phyloP scores from a whole-genome alignment of 345 rosid genomes.

The Eucalyptus pauciflora region DNA sequence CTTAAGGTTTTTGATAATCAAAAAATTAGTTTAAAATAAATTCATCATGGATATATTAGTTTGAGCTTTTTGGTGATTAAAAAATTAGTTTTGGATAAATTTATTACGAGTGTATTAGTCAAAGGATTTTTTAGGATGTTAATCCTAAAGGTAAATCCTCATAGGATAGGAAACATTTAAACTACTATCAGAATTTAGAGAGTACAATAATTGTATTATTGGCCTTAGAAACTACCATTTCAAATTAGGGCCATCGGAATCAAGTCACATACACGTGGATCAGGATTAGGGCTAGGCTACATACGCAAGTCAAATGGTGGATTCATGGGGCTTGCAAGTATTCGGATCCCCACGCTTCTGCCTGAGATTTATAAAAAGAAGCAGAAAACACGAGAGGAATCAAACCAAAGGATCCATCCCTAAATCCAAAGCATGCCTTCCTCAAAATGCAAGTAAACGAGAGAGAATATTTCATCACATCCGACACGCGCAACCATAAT shows the following conservation, averaged over 20 bases:
- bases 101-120: no score
- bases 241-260: background rate
- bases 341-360: background rate
- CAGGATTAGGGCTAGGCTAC: background rate
- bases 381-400: no score
- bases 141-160: background rate
- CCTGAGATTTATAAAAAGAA: background rate
- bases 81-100: no score
- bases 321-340: background rate
- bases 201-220: background rate
- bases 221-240: background rate
- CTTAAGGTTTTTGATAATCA: no score
- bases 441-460: background rate
- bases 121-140: no score
- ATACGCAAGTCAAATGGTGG: background rate
- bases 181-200: background rate
- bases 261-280: background rate
- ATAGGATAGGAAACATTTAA: background rate
- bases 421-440: background rate
- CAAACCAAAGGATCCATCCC: background rate
- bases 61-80: no score
- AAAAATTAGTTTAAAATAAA: no score
- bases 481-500: accelerated
- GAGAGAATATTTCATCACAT: background rate
- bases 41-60: accelerated